These are phyloP conservation scores for Biscogniauxia sp. DNA, from an alignment of 2,329 filamentous ascomycete genomes.

Conservation along the genomic window DNA sequence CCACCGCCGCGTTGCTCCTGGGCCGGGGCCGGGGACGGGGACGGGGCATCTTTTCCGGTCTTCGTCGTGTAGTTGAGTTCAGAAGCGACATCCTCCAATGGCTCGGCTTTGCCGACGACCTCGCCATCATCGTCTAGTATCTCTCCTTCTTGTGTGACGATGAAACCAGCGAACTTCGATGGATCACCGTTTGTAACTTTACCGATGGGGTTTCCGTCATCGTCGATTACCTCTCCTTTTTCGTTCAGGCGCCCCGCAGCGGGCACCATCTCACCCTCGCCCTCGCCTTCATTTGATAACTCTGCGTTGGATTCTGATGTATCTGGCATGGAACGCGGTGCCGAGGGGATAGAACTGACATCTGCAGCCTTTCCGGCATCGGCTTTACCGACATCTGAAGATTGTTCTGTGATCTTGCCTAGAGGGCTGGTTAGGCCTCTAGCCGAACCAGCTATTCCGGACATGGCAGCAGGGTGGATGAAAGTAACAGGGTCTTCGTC, in stretches of 20 bases:
- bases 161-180: conserved; percentile 28
- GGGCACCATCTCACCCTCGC: conserved; percentile 35
- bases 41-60: conserved; percentile 14
- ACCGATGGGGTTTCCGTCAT: conserved; percentile 49
- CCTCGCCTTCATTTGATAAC: conserved; percentile 21
- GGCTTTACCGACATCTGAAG: background rate
- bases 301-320: conserved; percentile 20
- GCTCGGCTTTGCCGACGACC: conserved; percentile 34
- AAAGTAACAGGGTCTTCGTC: conserved; percentile 23
- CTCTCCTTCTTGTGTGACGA: conserved; percentile 38
- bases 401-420: conserved; percentile 16
- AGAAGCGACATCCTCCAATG: conserved; percentile 30
- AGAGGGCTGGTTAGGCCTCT: conserved; percentile 17
- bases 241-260: conserved; percentile 45
- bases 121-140: conserved; percentile 31
- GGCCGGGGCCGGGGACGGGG: background rate
- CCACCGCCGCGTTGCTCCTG: background rate
- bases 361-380: conserved; percentile 9
- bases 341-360: conserved; percentile 19
- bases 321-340: conserved; percentile 29
- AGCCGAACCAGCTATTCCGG: conserved; percentile 24
- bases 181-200: conserved; percentile 34
- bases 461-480: conserved; percentile 31
- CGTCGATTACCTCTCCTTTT: conserved; percentile 55
- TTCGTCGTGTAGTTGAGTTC: conserved; percentile 32